phyloP scores from a whole-genome alignment of 2,329 filamentous ascomycete genomes.

The Shiraia bambusicola region DNA sequence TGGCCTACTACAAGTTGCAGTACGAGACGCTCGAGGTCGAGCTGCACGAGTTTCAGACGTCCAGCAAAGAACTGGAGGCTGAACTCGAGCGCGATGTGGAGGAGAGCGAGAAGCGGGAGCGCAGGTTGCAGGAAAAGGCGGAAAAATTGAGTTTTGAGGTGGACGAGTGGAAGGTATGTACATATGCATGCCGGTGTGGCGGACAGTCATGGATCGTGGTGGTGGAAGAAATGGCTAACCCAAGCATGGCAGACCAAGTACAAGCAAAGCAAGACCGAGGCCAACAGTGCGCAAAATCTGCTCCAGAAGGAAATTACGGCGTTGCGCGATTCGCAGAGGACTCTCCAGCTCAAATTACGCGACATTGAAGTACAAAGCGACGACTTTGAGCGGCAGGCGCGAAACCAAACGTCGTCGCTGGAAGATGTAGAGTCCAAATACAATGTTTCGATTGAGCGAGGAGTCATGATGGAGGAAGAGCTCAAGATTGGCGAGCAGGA shows the following conservation, averaged over 20 bases:
- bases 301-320: constrained; percentile 96
- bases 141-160: constrained; percentile 85
- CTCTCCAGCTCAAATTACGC: constrained; percentile 77
- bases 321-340: constrained; percentile 80
- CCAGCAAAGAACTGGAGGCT: constrained; percentile 88
- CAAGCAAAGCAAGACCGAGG: constrained; percentile 89
- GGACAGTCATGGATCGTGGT: background rate
- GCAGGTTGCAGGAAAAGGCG: constrained; percentile 80
- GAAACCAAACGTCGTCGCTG: constrained; percentile 91
- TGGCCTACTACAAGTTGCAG: constrained; percentile 93
- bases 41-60: constrained; percentile 89
- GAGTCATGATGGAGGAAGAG: constrained; percentile 92
- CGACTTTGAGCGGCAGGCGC: constrained; percentile 94
- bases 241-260: constrained; percentile 72
- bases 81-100: constrained; percentile 97
- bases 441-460: constrained; percentile 88
- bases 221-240: background rate
- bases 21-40: constrained; percentile 92
- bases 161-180: constrained; percentile 92
- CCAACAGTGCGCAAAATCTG: constrained; percentile 76
- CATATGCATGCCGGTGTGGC: background rate
- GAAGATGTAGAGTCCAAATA: constrained; percentile 98
- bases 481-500: constrained; percentile 90
- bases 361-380: constrained; percentile 98
- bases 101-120: constrained; percentile 89